phyloP scores from a whole-genome alignment of 345 rosid species.

The Gossypium turneri region DNA sequence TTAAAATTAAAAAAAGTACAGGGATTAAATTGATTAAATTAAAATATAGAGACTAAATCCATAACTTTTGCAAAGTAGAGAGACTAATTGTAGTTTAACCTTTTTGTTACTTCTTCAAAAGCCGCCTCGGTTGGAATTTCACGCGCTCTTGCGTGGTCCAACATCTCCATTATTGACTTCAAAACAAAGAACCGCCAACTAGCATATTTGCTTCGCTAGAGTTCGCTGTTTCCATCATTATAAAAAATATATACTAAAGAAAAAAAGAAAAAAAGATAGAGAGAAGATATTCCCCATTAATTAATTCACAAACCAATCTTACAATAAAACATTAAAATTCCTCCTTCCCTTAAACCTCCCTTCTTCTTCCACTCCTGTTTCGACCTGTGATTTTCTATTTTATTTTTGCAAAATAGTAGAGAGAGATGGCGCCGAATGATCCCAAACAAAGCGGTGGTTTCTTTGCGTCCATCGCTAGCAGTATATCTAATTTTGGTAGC shows the following conservation, averaged over 20 bases:
- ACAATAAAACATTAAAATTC: neutral
- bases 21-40: no score
- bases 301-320: neutral
- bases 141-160: neutral
- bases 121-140: neutral
- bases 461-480: slow-evolving; percentile 75
- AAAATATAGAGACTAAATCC: no score
- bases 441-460: slow-evolving; percentile 70
- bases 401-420: neutral
- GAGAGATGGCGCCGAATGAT: slow-evolving; percentile 67
- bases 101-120: neutral
- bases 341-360: neutral
- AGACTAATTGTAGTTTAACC: neutral
- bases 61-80: no score
- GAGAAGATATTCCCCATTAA: neutral
- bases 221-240: slow-evolving; percentile 14
- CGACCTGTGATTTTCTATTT: neutral
- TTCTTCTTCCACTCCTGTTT: neutral
- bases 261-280: neutral
- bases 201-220: slow-evolving; percentile 7
- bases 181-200: slow-evolving; percentile 19
- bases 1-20: no score
- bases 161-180: slow-evolving; percentile 1
- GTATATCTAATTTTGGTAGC: slow-evolving; percentile 64
- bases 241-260: neutral